Conservation (phyloP, 331 rosid genomes). For the Malus hybrid region DNA sequence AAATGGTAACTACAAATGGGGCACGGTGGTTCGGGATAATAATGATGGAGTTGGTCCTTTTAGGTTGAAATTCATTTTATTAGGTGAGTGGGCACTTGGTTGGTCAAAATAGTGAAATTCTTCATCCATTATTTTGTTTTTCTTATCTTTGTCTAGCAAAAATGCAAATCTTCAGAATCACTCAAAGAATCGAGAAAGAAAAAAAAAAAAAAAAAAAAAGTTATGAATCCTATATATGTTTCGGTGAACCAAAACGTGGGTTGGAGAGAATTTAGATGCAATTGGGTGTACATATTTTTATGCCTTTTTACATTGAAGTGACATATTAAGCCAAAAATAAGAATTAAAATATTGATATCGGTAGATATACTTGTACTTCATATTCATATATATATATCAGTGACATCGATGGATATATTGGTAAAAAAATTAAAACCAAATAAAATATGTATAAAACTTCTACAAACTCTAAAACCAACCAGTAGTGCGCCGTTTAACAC, state of each 20-base stretch:
- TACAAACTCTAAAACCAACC: too few species aligned
- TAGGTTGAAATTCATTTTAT: background rate
- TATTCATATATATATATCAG: too few species aligned
- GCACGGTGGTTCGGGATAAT: background rate
- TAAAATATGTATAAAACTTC: too few species aligned
- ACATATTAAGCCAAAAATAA: too few species aligned
- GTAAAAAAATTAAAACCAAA: too few species aligned
- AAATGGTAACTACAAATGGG: background rate
- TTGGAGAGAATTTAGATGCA: too few species aligned
- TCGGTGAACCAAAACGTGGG: background rate
- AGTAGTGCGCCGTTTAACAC: too few species aligned
- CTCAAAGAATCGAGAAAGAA: background rate
- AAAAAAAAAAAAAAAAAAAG: background rate
- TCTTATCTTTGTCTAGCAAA: background rate
- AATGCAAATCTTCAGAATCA: background rate
- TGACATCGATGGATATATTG: too few species aligned
- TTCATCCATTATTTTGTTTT: background rate
- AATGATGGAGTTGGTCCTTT: background rate
- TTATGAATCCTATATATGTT: background rate
- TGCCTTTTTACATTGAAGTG: too few species aligned
- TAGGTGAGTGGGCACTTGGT: background rate
- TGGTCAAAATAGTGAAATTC: background rate
- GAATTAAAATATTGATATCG: too few species aligned
- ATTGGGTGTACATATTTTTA: too few species aligned
- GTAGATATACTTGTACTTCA: too few species aligned